These are phyloP conservation scores for Tolypocladium guangdongense DNA, from an alignment of 2,329 filamentous ascomycete genomes.

Conservation along the genomic window DNA sequence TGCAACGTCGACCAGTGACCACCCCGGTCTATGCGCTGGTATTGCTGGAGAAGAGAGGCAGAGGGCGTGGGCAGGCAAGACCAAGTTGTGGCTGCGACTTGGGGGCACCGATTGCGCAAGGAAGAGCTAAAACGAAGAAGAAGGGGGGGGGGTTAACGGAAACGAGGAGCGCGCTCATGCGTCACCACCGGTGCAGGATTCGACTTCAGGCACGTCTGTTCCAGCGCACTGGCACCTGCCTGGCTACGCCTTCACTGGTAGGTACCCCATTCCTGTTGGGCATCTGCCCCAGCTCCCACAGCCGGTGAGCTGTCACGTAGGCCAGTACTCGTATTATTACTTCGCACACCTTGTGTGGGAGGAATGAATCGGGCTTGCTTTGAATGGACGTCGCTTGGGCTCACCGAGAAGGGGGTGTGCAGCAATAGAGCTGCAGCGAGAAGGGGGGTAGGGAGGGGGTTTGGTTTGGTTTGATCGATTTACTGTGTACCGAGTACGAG, in stretches of 20 bases:
- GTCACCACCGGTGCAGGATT: background rate
- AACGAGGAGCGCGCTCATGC: background rate
- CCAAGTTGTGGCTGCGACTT: conserved; percentile 2
- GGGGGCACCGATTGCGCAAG: background rate
- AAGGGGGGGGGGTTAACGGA: background rate
- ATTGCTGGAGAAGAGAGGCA: background rate
- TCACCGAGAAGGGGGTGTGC: background rate
- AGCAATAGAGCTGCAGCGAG: background rate
- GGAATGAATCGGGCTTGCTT: background rate
- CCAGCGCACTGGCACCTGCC: background rate
- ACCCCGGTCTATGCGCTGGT: background rate
- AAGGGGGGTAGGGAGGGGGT: background rate
- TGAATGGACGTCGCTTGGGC: background rate
- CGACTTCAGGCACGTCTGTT: background rate
- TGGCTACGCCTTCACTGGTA: background rate
- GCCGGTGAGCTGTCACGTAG: background rate
- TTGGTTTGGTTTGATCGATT: background rate
- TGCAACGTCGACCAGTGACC: background rate
- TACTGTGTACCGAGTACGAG: background rate
- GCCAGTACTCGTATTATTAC: background rate
- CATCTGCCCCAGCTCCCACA: background rate
- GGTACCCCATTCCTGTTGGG: background rate
- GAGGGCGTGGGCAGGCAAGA: background rate
- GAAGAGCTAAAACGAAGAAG: background rate
- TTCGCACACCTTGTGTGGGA: background rate